Conservation (phyloP, 2,329 filamentous ascomycete genomes). For the Cercospora brassicicola region DNA sequence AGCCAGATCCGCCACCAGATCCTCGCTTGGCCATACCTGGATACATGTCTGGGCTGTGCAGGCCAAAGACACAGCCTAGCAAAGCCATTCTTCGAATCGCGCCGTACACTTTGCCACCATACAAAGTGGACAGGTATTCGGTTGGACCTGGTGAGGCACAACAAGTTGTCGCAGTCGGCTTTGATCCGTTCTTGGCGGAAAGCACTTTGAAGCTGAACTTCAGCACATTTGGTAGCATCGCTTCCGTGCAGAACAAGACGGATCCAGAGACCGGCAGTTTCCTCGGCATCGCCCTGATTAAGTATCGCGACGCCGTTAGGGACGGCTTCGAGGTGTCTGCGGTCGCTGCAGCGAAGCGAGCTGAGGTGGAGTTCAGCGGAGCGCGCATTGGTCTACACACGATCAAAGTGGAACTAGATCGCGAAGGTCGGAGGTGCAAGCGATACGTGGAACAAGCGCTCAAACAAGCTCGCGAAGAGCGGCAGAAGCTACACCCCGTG, state of each 20-base stretch:
- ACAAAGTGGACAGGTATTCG: constrained; percentile 80
- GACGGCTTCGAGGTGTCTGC: constrained; percentile 62
- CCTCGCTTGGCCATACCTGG: constrained; percentile 71
- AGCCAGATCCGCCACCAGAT: constrained; percentile 71
- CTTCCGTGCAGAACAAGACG: constrained; percentile 88
- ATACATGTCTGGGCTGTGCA: constrained; percentile 56
- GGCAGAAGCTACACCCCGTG: constrained; percentile 46
- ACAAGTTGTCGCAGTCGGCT: constrained; percentile 92
- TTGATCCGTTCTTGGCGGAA: constrained; percentile 84
- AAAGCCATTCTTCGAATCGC: constrained; percentile 71
- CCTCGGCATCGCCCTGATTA: constrained; percentile 87
- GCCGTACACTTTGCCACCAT: constrained; percentile 78
- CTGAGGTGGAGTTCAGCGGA: constrained; percentile 73
- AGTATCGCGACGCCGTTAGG: constrained; percentile 72
- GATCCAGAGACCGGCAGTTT: constrained; percentile 93
- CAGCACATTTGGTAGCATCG: constrained; percentile 80
- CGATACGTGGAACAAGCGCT: constrained; percentile 74
- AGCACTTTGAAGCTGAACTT: constrained; percentile 70
- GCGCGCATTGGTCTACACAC: constrained; percentile 74
- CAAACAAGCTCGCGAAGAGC: constrained; percentile 65
- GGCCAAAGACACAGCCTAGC: constrained; percentile 56
- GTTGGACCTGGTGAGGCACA: constrained; percentile 85
- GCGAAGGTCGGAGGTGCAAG: constrained; percentile 79
- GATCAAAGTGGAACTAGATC: constrained; percentile 83
- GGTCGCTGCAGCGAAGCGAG: constrained; percentile 76